A percentile compares a stretch with the other conserved stretches of the same genome.
Conservation (phyloP, 2,329 filamentous ascomycete species). For the Paradendryphiella salina region DNA sequence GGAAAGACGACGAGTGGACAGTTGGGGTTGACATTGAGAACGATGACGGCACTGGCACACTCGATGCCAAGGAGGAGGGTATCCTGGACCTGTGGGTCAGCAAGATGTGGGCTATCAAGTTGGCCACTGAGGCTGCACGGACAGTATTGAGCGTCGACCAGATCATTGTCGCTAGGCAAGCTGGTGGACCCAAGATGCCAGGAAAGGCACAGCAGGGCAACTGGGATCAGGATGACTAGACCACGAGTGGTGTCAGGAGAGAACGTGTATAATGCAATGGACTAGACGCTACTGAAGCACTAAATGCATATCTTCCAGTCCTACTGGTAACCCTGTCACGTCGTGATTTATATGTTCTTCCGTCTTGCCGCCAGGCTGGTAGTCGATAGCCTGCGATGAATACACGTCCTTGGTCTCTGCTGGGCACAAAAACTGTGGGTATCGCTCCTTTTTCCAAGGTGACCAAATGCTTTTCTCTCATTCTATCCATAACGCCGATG, state of each 20-base stretch:
- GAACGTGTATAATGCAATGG: constrained; percentile 19
- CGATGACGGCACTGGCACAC: constrained; percentile 74
- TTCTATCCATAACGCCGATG: not conserved
- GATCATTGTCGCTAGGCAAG: constrained; percentile 97
- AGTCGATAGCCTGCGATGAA: constrained; percentile 25
- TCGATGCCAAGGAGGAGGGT: constrained; percentile 84
- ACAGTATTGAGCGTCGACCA: constrained; percentile 97
- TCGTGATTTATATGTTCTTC: not conserved
- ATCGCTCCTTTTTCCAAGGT: constrained; percentile 9
- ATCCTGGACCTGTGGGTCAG: constrained; percentile 90
- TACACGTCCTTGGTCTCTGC: constrained; percentile 4
- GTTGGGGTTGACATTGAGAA: constrained; percentile 96
- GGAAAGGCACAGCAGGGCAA: constrained; percentile 76
- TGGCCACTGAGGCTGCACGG: constrained; percentile 91
- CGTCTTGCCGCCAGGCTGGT: constrained; percentile 18
- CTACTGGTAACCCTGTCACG: not conserved
- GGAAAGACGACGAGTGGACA: constrained; percentile 75
- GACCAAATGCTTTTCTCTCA: not conserved
- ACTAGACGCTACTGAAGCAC: constrained; percentile 12
- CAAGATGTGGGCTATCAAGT: constrained; percentile 96
- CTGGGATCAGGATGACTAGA: constrained; percentile 65
- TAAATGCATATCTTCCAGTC: constrained; percentile 2
- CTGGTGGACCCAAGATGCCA: constrained; percentile 94
- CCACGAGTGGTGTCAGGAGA: not conserved
- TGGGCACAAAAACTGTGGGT: constrained; percentile 11